These are phyloP conservation scores for Hymenotorrendiella dingleyae DNA, from an alignment of 2,329 filamentous ascomycete species.

Conservation along the genomic window DNA sequence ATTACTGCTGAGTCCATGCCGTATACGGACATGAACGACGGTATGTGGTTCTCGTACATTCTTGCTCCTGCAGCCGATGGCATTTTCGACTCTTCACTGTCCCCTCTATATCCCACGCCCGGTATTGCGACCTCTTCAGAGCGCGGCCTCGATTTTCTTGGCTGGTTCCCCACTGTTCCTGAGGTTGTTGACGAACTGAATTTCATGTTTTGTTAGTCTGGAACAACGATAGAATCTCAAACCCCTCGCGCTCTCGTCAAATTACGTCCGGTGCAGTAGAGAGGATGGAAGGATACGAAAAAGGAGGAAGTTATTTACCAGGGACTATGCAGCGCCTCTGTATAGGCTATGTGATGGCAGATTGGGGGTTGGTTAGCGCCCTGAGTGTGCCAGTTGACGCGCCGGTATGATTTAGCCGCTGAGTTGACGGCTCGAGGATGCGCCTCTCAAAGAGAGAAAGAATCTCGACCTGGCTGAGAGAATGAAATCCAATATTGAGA, in stretches of 20 bases:
- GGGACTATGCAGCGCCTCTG: slow-evolving; percentile 20
- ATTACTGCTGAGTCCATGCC: slow-evolving; percentile 46
- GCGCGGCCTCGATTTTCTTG: slow-evolving; percentile 13
- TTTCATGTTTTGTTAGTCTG: too few species aligned
- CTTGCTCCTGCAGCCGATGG: slow-evolving; percentile 55
- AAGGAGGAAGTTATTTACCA: slow-evolving; percentile 22
- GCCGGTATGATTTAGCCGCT: too few species aligned
- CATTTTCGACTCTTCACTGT: slow-evolving; percentile 39
- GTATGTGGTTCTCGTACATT: slow-evolving; percentile 64
- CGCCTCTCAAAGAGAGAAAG: too few species aligned
- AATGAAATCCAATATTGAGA: slow-evolving; percentile 12
- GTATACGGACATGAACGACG: slow-evolving; percentile 71
- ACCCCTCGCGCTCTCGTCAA: slow-evolving; percentile 16
- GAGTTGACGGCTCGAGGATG: too few species aligned
- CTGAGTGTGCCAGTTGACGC: slow-evolving; percentile 12
- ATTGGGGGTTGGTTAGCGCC: slow-evolving; percentile 19
- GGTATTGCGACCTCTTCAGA: slow-evolving; percentile 12
- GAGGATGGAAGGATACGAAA: slow-evolving; percentile 9
- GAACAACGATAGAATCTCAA: too few species aligned
- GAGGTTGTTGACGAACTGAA: slow-evolving; percentile 8
- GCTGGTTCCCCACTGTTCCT: slow-evolving; percentile 7
- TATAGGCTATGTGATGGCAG: slow-evolving; percentile 19
- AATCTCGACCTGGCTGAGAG: too few species aligned
- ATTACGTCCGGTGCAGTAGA: slow-evolving; percentile 10
- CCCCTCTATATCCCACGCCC: slow-evolving; percentile 14